Evolutionary conservation across 306 rosid genomes (phyloP).

Genomic region (Carpinus viminea): DNA sequence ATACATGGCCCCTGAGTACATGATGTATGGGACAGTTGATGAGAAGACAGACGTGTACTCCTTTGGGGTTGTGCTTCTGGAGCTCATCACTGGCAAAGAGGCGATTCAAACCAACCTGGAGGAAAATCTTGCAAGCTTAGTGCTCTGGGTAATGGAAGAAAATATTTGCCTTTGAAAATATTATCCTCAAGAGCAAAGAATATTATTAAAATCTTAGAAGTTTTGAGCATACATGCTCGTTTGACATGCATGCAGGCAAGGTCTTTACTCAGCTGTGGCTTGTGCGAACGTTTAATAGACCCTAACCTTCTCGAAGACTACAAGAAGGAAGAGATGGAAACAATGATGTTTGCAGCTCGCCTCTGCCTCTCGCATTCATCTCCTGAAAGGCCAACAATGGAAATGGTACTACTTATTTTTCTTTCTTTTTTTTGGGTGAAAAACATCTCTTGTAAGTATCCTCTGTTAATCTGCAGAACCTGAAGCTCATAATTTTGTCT

Average conservation of each 20-base stretch:
- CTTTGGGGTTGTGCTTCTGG: constrained; percentile 52
- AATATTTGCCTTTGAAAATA: not conserved
- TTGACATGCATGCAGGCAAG: too few species aligned
- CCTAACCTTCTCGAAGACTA: constrained; percentile 41
- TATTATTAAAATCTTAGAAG: not conserved
- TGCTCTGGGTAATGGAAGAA: constrained; percentile 41
- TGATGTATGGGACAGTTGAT: constrained; percentile 48
- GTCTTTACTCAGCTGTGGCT: too few species aligned
- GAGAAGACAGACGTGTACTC: constrained; percentile 57
- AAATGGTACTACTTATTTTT: constrained; percentile 20
- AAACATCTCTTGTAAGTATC: too few species aligned
- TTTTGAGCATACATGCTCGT: too few species aligned
- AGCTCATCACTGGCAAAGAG: constrained; percentile 53
- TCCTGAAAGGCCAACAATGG: constrained; percentile 48
- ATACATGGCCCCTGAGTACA: constrained; percentile 48
- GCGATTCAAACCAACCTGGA: constrained; percentile 38
- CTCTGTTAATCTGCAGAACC: not conserved
- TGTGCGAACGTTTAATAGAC: constrained; percentile 15
- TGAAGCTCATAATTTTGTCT: too few species aligned
- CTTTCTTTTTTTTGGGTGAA: too few species aligned
- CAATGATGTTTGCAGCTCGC: constrained; percentile 47
- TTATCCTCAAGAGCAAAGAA: not conserved
- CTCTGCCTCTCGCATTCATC: constrained; percentile 50
- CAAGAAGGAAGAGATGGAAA: constrained; percentile 44
- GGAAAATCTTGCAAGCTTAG: constrained; percentile 42